Percentiles rank a stretch among this genome's conserved stretches.
Conservation (phyloP, 495 filamentous ascomycete species). For the Cairneyella variabilis region DNA sequence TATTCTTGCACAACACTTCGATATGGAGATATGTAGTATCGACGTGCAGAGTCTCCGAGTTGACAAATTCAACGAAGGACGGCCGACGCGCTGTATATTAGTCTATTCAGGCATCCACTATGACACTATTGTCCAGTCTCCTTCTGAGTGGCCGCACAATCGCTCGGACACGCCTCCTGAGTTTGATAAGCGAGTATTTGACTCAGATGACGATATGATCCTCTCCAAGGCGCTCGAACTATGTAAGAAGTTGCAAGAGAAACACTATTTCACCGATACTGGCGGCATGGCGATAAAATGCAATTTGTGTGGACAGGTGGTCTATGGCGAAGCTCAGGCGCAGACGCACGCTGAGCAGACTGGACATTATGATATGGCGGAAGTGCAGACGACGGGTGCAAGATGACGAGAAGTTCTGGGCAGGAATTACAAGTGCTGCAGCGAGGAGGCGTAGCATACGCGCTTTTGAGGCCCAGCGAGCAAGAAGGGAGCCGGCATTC, state of each 20-base stretch:
- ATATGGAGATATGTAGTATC: constrained; percentile 81
- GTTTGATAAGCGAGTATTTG: constrained; percentile 76
- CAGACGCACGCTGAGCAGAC: constrained; percentile 62
- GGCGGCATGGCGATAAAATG: constrained; percentile 79
- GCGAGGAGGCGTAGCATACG: too few relatives aligned
- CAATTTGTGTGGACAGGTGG: constrained; percentile 66
- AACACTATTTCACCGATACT: constrained; percentile 90
- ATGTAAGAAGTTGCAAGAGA: constrained; percentile 61
- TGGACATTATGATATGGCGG: constrained; percentile 71
- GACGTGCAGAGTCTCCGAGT: constrained; percentile 49
- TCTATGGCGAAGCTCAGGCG: constrained; percentile 71
- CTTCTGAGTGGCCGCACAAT: constrained; percentile 53
- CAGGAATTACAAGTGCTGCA: too few relatives aligned
- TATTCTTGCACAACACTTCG: constrained; percentile 81
- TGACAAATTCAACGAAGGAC: constrained; percentile 80
- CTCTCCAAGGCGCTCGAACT: constrained; percentile 66
- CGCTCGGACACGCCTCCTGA: constrained; percentile 59
- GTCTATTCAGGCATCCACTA: constrained; percentile 96
- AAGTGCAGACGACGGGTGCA: constrained; percentile 34
- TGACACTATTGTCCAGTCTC: constrained; percentile 78
- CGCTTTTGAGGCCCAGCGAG: too few relatives aligned
- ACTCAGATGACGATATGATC: constrained; percentile 62
- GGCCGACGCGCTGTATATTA: constrained; percentile 66
- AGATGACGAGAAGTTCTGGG: too few relatives aligned
- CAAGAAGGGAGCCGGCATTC: too few relatives aligned